These are phyloP conservation scores for Quercus mongolica DNA, from an alignment of 306 rosid species.

Conservation along the genomic window DNA sequence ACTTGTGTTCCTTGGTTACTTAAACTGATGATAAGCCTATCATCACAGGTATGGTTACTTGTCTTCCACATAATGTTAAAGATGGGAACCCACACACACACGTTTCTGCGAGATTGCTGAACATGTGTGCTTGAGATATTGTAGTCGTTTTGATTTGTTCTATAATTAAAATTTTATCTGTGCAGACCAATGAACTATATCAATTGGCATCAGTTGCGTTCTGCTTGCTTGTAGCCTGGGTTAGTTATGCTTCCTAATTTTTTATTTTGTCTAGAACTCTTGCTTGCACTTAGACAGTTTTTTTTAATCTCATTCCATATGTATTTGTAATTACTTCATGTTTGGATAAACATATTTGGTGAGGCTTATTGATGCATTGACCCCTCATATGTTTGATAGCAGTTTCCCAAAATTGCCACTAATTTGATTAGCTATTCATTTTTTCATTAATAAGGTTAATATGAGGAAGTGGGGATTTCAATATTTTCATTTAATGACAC, in stretches of 20 bases:
- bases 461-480: not conserved
- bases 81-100: not conserved
- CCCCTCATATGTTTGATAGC: not conserved
- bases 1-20: conserved; percentile 94
- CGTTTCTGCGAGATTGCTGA: not conserved
- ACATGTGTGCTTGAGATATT: not conserved
- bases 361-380: not conserved
- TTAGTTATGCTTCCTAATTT: conserved; percentile 39
- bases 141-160: not conserved
- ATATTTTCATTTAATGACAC: not conserved
- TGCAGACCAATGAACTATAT: conserved; percentile 95
- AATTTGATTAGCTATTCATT: not conserved
- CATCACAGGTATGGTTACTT: conserved; percentile 67
- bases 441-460: not conserved
- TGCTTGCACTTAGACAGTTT: not conserved
- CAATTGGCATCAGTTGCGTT: conserved; percentile 95
- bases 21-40: conserved; percentile 93
- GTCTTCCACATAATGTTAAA: not conserved
- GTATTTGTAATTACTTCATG: not conserved
- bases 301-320: not conserved
- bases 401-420: not conserved
- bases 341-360: not conserved
- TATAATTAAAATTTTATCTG: conserved; percentile 16
- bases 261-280: conserved; percentile 10
- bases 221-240: conserved; percentile 97